Evolutionary conservation across 345 rosid species (phyloP).

Genomic region (Eucalyptus erythrocorys): DNA sequence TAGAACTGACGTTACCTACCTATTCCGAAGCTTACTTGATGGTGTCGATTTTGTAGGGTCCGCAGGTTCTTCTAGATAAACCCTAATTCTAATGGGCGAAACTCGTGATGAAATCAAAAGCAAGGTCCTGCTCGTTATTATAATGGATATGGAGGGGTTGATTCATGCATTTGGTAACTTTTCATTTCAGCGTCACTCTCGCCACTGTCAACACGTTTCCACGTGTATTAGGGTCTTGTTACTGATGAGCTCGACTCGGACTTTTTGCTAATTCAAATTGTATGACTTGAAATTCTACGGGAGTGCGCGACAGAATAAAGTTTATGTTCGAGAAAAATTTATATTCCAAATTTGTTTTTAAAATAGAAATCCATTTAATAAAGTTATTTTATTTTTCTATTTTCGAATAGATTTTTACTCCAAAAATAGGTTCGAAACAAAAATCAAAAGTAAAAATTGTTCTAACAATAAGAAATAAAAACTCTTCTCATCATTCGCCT

Average conservation of each 20-base stretch:
- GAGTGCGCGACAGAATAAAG: fast-evolving
- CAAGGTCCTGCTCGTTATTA: background rate
- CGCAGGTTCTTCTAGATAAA: background rate
- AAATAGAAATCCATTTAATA: fast-evolving
- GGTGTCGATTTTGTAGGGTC: background rate
- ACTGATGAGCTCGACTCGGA: background rate
- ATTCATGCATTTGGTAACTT: background rate
- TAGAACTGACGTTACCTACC: fast-evolving
- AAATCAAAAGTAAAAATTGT: fast-evolving
- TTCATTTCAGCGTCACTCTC: background rate
- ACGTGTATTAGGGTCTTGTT: background rate
- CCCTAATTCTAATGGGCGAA: background rate
- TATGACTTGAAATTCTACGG: background rate
- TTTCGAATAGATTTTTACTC: fast-evolving
- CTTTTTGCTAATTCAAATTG: background rate
- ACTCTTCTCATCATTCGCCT: fast-evolving
- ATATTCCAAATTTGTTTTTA: fast-evolving
- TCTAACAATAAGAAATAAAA: too few relatives aligned
- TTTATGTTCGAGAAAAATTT: fast-evolving
- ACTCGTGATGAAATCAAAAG: background rate
- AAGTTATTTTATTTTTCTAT: fast-evolving
- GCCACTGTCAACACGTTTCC: background rate
- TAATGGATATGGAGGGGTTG: fast-evolving
- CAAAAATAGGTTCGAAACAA: fast-evolving
- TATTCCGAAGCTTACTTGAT: fast-evolving